These are phyloP conservation scores for Quercus mongolica DNA, from an alignment of 306 rosid species.

Conservation along the genomic window DNA sequence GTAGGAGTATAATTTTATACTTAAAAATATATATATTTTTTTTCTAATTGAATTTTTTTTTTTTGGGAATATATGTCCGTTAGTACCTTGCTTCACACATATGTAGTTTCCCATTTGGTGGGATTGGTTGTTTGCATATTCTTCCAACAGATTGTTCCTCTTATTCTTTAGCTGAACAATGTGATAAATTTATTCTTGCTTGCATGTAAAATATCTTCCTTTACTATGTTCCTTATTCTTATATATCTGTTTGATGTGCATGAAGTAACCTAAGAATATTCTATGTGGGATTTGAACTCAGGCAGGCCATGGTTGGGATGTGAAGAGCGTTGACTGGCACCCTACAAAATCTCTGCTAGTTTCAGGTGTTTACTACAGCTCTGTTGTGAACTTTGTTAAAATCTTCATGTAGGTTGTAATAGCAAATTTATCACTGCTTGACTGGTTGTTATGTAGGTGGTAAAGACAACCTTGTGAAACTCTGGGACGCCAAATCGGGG, in stretches of 20 bases:
- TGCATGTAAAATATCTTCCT: constrained; percentile 1
- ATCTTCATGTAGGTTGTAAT: not conserved
- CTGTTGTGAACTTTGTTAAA: constrained; percentile 17
- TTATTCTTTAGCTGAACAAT: constrained; percentile 2
- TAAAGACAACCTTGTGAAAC: constrained; percentile 94
- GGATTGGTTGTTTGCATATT: no score
- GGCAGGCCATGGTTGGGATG: constrained; percentile 99
- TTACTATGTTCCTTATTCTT: not conserved
- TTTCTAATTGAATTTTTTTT: no score
- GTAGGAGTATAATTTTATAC: no score
- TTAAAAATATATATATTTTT: no score
- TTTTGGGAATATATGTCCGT: no score
- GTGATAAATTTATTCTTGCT: constrained; percentile 8
- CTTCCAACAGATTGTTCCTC: not conserved
- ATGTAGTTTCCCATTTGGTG: no score
- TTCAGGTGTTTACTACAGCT: constrained; percentile 62
- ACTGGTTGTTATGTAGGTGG: constrained; percentile 58
- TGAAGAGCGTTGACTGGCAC: constrained; percentile 99
- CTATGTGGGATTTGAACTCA: constrained; percentile 71
- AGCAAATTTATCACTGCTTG: constrained; percentile 17
- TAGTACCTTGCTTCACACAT: no score
- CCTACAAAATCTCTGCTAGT: constrained; percentile 91
- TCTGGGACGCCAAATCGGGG: constrained; percentile 94
- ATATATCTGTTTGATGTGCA: constrained; percentile 14
- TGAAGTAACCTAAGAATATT: constrained; percentile 41